These are phyloP conservation scores for Aspergillus calidoustus DNA, from an alignment of 2,329 filamentous ascomycete species.

Conservation along the genomic window DNA sequence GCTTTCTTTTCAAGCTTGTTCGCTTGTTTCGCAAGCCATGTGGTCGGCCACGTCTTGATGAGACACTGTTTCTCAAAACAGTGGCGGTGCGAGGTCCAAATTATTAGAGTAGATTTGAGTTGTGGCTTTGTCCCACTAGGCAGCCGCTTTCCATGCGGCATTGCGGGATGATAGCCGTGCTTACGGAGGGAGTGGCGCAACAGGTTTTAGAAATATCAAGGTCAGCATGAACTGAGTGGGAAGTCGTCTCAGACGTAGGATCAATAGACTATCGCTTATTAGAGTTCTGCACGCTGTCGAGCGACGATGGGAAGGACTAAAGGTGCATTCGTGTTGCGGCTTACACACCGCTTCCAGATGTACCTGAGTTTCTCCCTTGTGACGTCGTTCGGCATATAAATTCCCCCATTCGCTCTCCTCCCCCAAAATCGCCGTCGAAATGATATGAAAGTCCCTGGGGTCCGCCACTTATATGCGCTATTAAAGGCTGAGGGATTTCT, in stretches of 20 bases:
- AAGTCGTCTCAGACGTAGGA: neutral
- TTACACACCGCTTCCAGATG: conserved; percentile 17
- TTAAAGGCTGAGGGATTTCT: conserved; percentile 15
- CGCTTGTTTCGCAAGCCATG: no score
- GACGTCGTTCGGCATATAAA: conserved; percentile 25
- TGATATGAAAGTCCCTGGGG: conserved; percentile 17
- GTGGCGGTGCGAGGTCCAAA: neutral
- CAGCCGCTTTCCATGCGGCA: conserved; percentile 22
- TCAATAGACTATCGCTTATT: neutral
- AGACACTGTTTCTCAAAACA: neutral
- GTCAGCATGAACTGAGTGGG: neutral
- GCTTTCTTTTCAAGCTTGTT: no score
- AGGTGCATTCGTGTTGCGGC: conserved; percentile 6
- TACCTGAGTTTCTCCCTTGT: conserved; percentile 21
- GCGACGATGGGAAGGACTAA: neutral
- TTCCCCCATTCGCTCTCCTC: conserved; percentile 5
- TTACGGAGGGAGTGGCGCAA: conserved; percentile 17
- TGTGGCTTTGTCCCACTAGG: conserved; percentile 24
- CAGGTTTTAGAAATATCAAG: conserved; percentile 1
- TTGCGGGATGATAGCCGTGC: conserved; percentile 13
- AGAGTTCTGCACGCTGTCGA: neutral
- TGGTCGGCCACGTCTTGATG: no score
- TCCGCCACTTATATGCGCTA: neutral
- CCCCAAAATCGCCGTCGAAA: neutral
- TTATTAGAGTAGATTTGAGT: conserved; percentile 16